Evolutionary conservation across 75 land plant genomes (phyloP).

Genomic region (Pinus albicaulis): DNA sequence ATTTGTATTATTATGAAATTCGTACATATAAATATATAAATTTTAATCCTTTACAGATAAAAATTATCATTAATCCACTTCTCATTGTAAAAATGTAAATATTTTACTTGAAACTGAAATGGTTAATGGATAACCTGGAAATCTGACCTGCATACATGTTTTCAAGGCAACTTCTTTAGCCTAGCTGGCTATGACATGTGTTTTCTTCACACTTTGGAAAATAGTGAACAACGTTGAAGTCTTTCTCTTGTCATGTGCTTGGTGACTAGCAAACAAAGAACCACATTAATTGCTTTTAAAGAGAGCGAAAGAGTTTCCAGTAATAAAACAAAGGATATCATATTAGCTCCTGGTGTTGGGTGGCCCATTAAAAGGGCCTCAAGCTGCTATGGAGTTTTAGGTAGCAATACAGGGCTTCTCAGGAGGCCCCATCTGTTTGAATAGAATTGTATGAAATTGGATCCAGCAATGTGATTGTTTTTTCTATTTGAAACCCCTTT

Average conservation of each 20-base stretch:
- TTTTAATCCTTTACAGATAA: too few species aligned
- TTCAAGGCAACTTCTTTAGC: background rate
- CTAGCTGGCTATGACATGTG: background rate
- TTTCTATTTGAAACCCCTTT: background rate
- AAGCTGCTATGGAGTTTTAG: background rate
- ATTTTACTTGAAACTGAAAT: too few species aligned
- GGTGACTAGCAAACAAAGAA: background rate
- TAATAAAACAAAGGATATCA: background rate
- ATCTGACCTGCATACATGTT: too few species aligned
- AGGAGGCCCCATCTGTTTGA: background rate
- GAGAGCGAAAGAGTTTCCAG: background rate
- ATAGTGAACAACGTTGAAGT: background rate
- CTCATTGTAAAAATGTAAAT: too few species aligned
- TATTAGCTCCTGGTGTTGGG: background rate
- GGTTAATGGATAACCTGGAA: too few species aligned
- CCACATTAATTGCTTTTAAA: constrained; percentile 6
- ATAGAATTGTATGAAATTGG: background rate
- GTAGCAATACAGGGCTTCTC: background rate
- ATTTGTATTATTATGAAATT: too few species aligned
- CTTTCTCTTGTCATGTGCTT: background rate
- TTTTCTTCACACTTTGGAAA: background rate
- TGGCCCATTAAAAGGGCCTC: background rate
- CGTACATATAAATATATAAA: too few species aligned
- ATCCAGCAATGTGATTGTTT: background rate
- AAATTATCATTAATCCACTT: too few species aligned